These are phyloP conservation scores for Vitellaria paradoxa DNA, from an alignment of 179 eudicot species.

Conservation along the genomic window DNA sequence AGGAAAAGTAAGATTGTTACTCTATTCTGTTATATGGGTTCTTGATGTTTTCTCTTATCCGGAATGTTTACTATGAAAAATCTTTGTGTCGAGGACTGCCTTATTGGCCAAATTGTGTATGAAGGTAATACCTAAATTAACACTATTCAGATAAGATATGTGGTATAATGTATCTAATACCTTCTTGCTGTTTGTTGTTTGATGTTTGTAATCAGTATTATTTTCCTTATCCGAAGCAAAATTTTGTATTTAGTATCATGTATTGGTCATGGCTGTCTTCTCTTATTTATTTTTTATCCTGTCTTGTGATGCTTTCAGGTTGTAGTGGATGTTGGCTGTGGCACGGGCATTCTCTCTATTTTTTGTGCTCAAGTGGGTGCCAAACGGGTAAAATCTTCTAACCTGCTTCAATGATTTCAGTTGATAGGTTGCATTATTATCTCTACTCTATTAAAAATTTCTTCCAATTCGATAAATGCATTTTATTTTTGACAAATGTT, in stretches of 20 bases:
- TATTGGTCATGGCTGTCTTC: background rate
- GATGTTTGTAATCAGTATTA: background rate
- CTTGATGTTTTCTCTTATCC: background rate
- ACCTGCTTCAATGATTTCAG: background rate
- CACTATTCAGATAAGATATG: background rate
- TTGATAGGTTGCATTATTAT: background rate
- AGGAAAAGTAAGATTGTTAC: conserved; percentile 67
- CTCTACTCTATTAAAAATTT: background rate
- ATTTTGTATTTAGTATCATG: background rate
- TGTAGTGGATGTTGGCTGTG: conserved; percentile 97
- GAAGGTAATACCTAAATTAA: background rate
- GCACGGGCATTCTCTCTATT: conserved; percentile 94
- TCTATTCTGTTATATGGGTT: background rate
- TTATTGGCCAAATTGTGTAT: background rate
- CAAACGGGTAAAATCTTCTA: conserved; percentile 53
- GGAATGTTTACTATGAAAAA: background rate
- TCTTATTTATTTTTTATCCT: background rate
- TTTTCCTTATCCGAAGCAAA: background rate
- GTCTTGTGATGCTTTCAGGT: conserved; percentile 50
- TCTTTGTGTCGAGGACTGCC: background rate
- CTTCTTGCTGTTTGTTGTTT: background rate
- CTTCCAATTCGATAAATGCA: background rate
- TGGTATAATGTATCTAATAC: background rate
- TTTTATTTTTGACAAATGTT: background rate
- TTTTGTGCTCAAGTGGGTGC: conserved; percentile 99